phyloP scores from a whole-genome alignment of 345 rosid genomes.

The Camelina laxa region DNA sequence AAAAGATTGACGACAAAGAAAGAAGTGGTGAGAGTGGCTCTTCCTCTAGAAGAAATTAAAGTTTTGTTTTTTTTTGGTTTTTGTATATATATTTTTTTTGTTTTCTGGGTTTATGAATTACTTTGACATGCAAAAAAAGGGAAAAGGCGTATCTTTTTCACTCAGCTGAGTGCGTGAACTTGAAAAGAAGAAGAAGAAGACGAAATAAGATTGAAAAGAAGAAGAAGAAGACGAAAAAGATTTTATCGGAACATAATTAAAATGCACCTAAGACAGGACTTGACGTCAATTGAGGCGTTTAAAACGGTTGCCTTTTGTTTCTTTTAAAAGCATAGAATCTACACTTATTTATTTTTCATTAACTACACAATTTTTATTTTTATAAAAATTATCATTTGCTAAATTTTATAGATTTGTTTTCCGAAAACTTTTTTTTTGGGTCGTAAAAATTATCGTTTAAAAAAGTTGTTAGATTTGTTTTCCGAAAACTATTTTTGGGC shows the following conservation, averaged over 20 bases:
- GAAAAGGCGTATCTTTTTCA: conserved; percentile 29
- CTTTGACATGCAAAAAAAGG: conserved; percentile 28
- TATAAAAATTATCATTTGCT: background rate
- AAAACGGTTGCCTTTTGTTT: conserved; percentile 22
- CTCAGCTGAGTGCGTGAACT: conserved; percentile 39
- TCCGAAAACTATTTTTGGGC: no score
- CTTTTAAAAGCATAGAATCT: conserved; percentile 14
- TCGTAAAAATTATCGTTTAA: background rate
- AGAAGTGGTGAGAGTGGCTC: conserved; percentile 40
- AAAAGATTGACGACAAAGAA: conserved; percentile 35
- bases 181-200: conserved; percentile 30
- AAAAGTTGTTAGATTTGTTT: no score
- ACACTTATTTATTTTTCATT: background rate
- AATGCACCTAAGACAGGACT: conserved; percentile 31
- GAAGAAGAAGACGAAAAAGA: conserved; percentile 21
- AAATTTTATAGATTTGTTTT: no score
- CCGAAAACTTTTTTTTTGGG: no score
- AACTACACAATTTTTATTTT: background rate
- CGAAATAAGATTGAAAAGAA: conserved; percentile 13
- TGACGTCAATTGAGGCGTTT: conserved; percentile 31
- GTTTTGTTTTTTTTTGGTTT: background rate
- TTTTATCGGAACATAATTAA: background rate
- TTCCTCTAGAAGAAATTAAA: background rate
- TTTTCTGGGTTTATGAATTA: conserved; percentile 17
- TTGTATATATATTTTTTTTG: background rate